phyloP scores from a whole-genome alignment of 768 basidiomycete genomes.

The Amanita phalloides region DNA sequence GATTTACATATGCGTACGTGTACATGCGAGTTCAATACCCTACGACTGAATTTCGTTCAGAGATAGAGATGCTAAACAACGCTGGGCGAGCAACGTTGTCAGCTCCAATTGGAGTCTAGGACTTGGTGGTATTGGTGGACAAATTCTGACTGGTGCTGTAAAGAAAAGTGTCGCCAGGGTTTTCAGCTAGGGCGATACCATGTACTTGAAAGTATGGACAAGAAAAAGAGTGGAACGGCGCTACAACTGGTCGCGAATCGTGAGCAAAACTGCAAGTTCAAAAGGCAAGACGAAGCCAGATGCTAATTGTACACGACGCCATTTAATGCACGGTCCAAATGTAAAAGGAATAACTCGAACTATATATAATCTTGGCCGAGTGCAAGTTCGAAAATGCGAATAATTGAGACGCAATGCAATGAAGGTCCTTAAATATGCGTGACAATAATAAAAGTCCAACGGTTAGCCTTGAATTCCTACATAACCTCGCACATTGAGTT shows the following conservation, averaged over 20 bases:
- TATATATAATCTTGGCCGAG: conserved; percentile 4
- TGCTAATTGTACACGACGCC: conserved; percentile 1
- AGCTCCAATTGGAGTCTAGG: conserved; percentile 64
- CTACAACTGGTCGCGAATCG: conserved; percentile 2
- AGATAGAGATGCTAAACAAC: conserved; percentile 87
- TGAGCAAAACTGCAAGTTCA: conserved; percentile 8
- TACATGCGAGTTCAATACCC: neutral
- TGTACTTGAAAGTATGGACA: neutral
- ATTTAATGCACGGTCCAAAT: conserved; percentile 1
- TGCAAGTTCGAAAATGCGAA: conserved; percentile 11
- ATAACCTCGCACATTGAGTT: conserved; percentile 79
- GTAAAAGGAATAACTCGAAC: conserved; percentile 1
- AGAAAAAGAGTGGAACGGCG: neutral
- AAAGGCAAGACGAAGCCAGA: neutral
- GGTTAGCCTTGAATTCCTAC: conserved; percentile 36
- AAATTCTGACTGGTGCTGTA: conserved; percentile 72
- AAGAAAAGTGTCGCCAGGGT: conserved; percentile 73
- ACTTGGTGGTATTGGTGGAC: conserved; percentile 76
- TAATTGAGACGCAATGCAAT: conserved; percentile 6
- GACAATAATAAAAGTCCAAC: conserved; percentile 4
- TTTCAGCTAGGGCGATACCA: conserved; percentile 35
- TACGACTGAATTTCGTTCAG: conserved; percentile 23
- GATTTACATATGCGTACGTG: conserved; percentile 89
- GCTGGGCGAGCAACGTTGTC: conserved; percentile 73
- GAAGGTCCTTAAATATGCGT: neutral